phyloP scores from a whole-genome alignment of 768 basidiomycete species.

The Boletus reticulatus region DNA sequence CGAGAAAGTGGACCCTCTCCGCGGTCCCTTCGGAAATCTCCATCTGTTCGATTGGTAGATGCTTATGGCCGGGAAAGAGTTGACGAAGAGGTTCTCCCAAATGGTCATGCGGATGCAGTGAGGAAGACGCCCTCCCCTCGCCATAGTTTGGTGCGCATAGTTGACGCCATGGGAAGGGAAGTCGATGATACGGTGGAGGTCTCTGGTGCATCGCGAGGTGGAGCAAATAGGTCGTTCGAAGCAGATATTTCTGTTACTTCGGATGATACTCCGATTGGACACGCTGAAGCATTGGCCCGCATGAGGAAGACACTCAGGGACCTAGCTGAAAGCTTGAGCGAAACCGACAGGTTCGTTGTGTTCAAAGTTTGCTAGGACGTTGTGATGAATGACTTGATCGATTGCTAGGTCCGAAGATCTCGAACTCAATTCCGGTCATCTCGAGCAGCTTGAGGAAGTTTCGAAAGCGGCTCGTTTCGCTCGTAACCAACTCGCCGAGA shows the following conservation, averaged over 20 bases:
- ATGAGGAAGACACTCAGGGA: constrained; percentile 59
- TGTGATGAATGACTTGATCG: constrained; percentile 2
- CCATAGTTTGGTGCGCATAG: constrained; percentile 50
- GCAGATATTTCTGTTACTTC: constrained; percentile 20
- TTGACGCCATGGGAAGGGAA: constrained; percentile 70
- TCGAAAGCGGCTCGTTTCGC: constrained; percentile 52
- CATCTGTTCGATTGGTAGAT: constrained; percentile 65
- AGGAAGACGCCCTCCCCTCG: constrained; percentile 17
- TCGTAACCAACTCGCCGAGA: constrained; percentile 43
- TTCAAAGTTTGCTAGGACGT: background rate
- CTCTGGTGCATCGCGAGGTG: constrained; percentile 28
- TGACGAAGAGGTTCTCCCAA: constrained; percentile 13
- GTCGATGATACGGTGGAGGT: constrained; percentile 39
- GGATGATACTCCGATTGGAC: constrained; percentile 30
- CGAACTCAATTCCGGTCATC: constrained; percentile 41
- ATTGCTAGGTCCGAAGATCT: constrained; percentile 38
- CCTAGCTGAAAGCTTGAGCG: constrained; percentile 53
- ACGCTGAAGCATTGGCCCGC: constrained; percentile 51
- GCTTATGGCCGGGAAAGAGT: constrained; percentile 58
- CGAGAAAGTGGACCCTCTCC: constrained; percentile 27
- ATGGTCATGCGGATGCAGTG: constrained; percentile 19
- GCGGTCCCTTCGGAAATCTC: constrained; percentile 44
- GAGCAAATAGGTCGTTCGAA: constrained; percentile 17
- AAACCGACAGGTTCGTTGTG: constrained; percentile 50
- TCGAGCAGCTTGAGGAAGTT: constrained; percentile 49